phyloP scores from a whole-genome alignment of 2,329 filamentous ascomycete species.

The Talaromyces sp. region DNA sequence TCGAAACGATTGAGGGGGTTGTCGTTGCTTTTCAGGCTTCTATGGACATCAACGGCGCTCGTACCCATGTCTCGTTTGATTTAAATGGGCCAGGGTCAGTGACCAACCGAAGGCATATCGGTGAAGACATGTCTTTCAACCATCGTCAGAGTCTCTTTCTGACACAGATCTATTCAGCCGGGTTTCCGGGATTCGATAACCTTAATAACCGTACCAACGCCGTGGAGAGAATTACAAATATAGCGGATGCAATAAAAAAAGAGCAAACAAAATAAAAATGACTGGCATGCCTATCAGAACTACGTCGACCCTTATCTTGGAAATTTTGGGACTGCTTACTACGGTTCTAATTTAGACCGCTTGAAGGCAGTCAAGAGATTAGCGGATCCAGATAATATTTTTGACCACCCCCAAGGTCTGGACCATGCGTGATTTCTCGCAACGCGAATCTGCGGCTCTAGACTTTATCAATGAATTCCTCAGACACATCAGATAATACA shows the following conservation, averaged over 20 bases:
- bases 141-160: not conserved
- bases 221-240: not conserved
- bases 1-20: not conserved
- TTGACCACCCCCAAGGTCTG: not conserved
- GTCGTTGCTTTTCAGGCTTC: not conserved
- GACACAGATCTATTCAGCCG: not conserved
- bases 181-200: not conserved
- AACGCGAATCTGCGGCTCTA: too few relatives aligned
- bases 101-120: not conserved
- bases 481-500: too few relatives aligned
- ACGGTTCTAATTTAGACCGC: not conserved
- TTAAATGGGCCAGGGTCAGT: not conserved
- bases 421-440: not conserved
- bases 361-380: not conserved
- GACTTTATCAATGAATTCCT: too few relatives aligned
- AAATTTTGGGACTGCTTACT: not conserved
- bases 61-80: not conserved
- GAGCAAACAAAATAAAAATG: not conserved
- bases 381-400: not conserved
- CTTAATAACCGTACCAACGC: not conserved
- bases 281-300: not conserved
- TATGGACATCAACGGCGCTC: not conserved
- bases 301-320: not conserved
- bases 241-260: not conserved
- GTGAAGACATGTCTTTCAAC: not conserved